These are phyloP conservation scores for Globisporangium heterothallicum DNA, from an alignment of 352 stramenopile species.

Conservation along the genomic window DNA sequence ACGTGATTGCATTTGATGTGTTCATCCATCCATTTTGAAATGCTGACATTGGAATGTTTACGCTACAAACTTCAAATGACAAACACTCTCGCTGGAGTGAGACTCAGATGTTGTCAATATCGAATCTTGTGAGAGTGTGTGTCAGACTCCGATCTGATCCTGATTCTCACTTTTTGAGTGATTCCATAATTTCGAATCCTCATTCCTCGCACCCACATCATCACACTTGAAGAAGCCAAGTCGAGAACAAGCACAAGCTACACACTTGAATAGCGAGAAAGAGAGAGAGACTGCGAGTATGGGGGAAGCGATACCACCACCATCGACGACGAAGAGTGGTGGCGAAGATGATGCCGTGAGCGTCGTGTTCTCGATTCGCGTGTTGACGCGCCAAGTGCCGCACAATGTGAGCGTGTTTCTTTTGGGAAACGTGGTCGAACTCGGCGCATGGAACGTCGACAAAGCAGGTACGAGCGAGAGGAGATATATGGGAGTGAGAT, in stretches of 20 bases:
- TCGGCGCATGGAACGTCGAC: slow-evolving; percentile 58
- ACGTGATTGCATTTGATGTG: too few relatives aligned
- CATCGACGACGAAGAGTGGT: too few relatives aligned
- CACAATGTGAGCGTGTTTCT: slow-evolving; percentile 37
- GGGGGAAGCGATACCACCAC: not conserved
- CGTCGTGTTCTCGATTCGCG: slow-evolving; percentile 34
- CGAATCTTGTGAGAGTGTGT: slow-evolving; percentile 1
- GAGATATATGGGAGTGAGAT: not conserved
- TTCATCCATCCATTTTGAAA: too few relatives aligned
- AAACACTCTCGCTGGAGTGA: too few relatives aligned
- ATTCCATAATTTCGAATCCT: not conserved
- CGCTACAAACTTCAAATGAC: too few relatives aligned
- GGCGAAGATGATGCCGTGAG: slow-evolving; percentile 1
- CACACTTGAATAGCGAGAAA: slow-evolving; percentile 1
- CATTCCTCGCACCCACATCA: not conserved
- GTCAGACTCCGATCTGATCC: slow-evolving; percentile 4
- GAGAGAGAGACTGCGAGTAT: not conserved
- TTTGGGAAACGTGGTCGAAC: slow-evolving; percentile 39
- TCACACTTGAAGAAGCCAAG: not conserved
- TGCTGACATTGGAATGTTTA: too few relatives aligned
- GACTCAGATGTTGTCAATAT: too few relatives aligned
- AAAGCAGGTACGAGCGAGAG: slow-evolving; percentile 28
- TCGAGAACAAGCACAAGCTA: not conserved
- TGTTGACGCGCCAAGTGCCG: slow-evolving; percentile 18
- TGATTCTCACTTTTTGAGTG: slow-evolving; percentile 1